Conservation (phyloP, 768 basidiomycete genomes). For the Auriscalpium vulgare region DNA sequence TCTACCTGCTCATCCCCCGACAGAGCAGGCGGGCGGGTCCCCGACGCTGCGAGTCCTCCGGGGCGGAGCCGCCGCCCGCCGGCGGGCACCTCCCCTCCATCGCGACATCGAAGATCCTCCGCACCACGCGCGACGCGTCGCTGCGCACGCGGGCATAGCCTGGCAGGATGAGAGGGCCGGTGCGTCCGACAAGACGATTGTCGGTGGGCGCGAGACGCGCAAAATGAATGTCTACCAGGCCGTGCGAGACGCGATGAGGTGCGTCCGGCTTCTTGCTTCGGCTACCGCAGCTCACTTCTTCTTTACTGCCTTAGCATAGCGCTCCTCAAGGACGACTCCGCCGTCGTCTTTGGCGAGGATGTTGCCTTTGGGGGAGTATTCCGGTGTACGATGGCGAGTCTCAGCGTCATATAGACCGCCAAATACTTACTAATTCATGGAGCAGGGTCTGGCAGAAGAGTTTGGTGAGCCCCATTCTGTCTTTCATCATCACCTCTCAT, state of each 20-base stretch:
- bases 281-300: background rate
- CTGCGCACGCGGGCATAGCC: conserved; percentile 61
- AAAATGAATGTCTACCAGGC: conserved; percentile 97
- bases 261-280: conserved; percentile 10
- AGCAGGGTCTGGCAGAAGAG: conserved; percentile 82
- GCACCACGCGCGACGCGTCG: conserved; percentile 57
- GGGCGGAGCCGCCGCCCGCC: conserved; percentile 62
- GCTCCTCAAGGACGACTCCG: conserved; percentile 74
- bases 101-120: conserved; percentile 59
- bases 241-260: conserved; percentile 86
- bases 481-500: background rate
- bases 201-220: conserved; percentile 78
- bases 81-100: conserved; percentile 71
- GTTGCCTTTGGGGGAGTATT: conserved; percentile 95
- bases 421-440: background rate
- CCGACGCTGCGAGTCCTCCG: conserved; percentile 22
- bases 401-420: background rate
- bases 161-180: conserved; percentile 59
- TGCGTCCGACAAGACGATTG: conserved; percentile 34
- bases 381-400: conserved; percentile 78
- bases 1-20: background rate
- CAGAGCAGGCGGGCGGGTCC: background rate
- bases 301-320: conserved; percentile 48
- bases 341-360: conserved; percentile 87
- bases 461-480: conserved; percentile 49